A percentile compares a stretch with the other conserved stretches of the same genome.
Conservation (phyloP, 768 basidiomycete species). For the Phanerochaete carnosa region DNA sequence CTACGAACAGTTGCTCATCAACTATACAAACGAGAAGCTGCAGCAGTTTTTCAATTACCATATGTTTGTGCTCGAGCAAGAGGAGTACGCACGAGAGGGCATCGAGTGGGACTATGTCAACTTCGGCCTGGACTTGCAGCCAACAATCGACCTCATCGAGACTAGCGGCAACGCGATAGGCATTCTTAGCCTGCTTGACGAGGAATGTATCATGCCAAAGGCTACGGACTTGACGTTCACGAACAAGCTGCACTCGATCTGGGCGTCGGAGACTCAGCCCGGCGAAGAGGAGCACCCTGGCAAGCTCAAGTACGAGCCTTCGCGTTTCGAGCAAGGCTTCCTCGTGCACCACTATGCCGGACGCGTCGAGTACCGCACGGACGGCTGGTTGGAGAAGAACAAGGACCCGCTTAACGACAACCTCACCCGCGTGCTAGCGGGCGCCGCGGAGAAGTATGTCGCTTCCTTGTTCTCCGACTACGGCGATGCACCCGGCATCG, state of each 20-base stretch:
- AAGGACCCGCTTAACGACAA: constrained; percentile 98
- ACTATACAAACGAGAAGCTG: constrained; percentile 97
- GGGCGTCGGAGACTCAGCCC: constrained; percentile 50
- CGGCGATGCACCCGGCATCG: constrained; percentile 40
- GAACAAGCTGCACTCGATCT: constrained; percentile 81
- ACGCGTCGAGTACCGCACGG: constrained; percentile 92
- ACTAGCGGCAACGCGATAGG: constrained; percentile 70
- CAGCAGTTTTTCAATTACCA: constrained; percentile 99
- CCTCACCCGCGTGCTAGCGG: constrained; percentile 81
- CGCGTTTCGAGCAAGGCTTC: constrained; percentile 92
- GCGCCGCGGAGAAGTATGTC: constrained; percentile 80
- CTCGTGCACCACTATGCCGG: constrained; percentile 96
- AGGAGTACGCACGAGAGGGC: constrained; percentile 93
- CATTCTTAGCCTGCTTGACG: constrained; percentile 89
- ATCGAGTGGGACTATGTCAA: constrained; percentile 99
- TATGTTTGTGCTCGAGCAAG: constrained; percentile 99
- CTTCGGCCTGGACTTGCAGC: constrained; percentile 95
- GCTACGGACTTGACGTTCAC: constrained; percentile 95
- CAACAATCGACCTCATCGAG: constrained; percentile 98
- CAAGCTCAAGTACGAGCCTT: constrained; percentile 77
- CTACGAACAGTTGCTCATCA: constrained; percentile 98
- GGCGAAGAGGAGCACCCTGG: constrained; percentile 62
- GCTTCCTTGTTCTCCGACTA: constrained; percentile 84
- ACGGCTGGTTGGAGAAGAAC: constrained; percentile 99
- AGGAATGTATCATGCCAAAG: constrained; percentile 99